A percentile compares a stretch with the other conserved stretches of the same genome.
Evolutionary conservation across 2,329 filamentous ascomycete species (phyloP).

Genomic region (Apiospora rasikravindrae): DNA sequence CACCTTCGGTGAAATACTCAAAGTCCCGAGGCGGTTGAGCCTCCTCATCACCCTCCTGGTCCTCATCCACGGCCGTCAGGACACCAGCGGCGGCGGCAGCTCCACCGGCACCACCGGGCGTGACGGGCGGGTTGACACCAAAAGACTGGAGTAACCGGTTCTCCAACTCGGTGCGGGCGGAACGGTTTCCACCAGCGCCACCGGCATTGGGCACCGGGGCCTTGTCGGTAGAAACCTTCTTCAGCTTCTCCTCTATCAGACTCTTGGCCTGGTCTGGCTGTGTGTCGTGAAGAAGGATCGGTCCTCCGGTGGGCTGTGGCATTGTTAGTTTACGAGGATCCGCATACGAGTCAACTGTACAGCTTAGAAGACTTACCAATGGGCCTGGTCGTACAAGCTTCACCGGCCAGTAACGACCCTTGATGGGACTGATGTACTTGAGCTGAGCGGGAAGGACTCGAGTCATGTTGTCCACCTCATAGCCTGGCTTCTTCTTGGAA

Average conservation of each 20-base stretch:
- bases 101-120: constrained; percentile 46
- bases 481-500: constrained; percentile 92
- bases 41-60: constrained; percentile 75
- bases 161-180: constrained; percentile 38
- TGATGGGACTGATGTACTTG: constrained; percentile 92
- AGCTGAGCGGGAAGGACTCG: constrained; percentile 90
- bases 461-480: constrained; percentile 96
- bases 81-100: constrained; percentile 79
- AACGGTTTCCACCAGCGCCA: constrained; percentile 26
- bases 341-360: constrained; percentile 12
- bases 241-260: constrained; percentile 89
- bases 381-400: constrained; percentile 51
- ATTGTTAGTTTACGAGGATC: constrained; percentile 44
- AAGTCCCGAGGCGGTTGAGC: constrained; percentile 74
- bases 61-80: constrained; percentile 86
- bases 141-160: constrained; percentile 38
- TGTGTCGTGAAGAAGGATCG: constrained; percentile 88
- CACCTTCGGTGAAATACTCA: constrained; percentile 76
- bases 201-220: constrained; percentile 58
- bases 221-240: constrained; percentile 73
- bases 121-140: constrained; percentile 32
- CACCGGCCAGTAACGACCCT: constrained; percentile 90
- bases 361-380: constrained; percentile 62
- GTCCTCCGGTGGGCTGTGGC: constrained; percentile 83
- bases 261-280: constrained; percentile 78